Evolutionary conservation across 1,139 yeast genomes (phyloP).

Genomic region (Wickerhamomyces sp.): DNA sequence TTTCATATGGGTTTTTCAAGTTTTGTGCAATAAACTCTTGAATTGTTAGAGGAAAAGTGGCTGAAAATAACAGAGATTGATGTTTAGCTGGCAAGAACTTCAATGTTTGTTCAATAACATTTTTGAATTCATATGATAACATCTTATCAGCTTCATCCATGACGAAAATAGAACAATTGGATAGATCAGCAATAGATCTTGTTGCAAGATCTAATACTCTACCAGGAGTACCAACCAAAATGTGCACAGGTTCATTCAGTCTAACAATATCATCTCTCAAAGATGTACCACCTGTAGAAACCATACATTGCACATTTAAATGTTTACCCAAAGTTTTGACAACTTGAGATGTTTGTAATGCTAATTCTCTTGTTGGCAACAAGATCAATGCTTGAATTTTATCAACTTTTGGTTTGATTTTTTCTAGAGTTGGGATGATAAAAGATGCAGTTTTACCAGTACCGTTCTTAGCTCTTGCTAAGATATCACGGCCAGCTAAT

Average conservation of each 20-base stretch:
- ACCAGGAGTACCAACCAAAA: slow-evolving; percentile 94
- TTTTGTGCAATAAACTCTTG: slow-evolving; percentile 91
- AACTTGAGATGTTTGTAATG: slow-evolving; percentile 96
- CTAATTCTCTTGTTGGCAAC: slow-evolving; percentile 93
- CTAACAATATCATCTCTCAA: slow-evolving; percentile 92
- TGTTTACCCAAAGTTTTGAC: slow-evolving; percentile 97
- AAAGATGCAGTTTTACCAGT: slow-evolving; percentile 98
- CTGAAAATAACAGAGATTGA: slow-evolving; percentile 87
- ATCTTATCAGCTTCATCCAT: slow-evolving; percentile 99
- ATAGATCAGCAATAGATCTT: slow-evolving; percentile 80
- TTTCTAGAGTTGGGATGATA: slow-evolving; percentile 81
- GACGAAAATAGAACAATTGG: slow-evolving; percentile 82
- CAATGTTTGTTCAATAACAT: slow-evolving; percentile 83
- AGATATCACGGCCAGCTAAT: slow-evolving; percentile 88
- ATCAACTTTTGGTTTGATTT: slow-evolving; percentile 75
- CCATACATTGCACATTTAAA: slow-evolving; percentile 91
- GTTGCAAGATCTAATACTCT: slow-evolving; percentile 93
- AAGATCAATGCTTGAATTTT: slow-evolving; percentile 86
- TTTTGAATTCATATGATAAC: slow-evolving; percentile 86
- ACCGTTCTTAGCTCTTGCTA: slow-evolving; percentile 98
- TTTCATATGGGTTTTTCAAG: slow-evolving; percentile 81
- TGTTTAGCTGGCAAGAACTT: slow-evolving; percentile 73
- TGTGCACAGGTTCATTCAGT: slow-evolving; percentile 86
- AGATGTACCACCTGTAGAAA: slow-evolving; percentile 97
- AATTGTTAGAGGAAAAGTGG: slow-evolving; percentile 94